Evolutionary conservation across 2,329 filamentous ascomycete species (phyloP), one percentile per base, ranked within the genome.

Genomic region (Cladosporium oxysporum): DNA sequence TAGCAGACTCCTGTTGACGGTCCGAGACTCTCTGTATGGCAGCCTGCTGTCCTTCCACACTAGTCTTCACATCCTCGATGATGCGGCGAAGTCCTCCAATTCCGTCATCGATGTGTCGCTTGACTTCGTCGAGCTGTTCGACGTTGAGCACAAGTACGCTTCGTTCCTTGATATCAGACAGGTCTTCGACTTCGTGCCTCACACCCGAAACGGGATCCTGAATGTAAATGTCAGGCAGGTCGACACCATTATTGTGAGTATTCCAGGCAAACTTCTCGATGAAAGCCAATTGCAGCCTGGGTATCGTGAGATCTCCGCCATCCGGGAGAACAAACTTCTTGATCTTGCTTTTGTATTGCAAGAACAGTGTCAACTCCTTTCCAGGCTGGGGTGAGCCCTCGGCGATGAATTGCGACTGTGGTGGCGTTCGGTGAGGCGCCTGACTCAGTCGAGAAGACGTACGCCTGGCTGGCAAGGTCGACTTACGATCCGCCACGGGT

Each of bases 181-280:
- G 83, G 75, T 99, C 95, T 77, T 99, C 95, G 28, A 99, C 82
- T 79, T 99, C 95, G 77, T 99, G 94, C 18, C 95, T 90, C n/a
- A 99, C 91, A 0, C 95, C 95, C 10, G 95, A 98, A 2, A 97
- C 86, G 0, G 93, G 90, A 76, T 99, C 95, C 77, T 99, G 95
- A 18, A 99, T 95, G 77, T 99, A 97, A 18, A 99, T 98, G 73
- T 99, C 95, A 0, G 95, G 95, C 55, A 99, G 81, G 76, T 99
- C 95, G 16, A 88, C 87, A 8, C 95, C 95, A 73, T 97, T 96
- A 67, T 92, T 90, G 72, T 98, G 93, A 0, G 94, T 97, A 73
- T 97, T 98, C 93, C 96, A 99, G 0, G 94, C 95, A 76, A 99
- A 99, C 76, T 97, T 99, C 72, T 99, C 95, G 72, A 99, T 99